phyloP scores from a whole-genome alignment of 768 basidiomycete species.

The Termitomyces sp. region DNA sequence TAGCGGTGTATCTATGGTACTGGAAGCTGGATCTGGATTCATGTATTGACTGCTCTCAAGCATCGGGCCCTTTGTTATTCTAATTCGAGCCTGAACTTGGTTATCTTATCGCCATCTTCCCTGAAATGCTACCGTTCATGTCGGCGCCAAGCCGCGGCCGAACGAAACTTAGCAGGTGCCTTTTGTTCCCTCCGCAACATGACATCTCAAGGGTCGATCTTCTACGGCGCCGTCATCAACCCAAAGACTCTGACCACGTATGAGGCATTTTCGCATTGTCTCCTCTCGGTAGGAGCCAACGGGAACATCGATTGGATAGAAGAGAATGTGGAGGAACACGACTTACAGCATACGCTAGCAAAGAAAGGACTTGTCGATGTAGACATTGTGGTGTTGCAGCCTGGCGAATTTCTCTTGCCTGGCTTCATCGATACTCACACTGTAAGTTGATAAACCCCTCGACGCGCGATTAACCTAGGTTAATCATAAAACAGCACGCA shows the following conservation, averaged over 20 bases:
- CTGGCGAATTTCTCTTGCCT: constrained; percentile 72
- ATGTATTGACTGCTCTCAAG: too few species aligned
- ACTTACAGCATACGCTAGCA: constrained; percentile 44
- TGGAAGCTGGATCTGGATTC: too few species aligned
- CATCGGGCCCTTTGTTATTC: too few species aligned
- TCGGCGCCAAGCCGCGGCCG: constrained; percentile 11
- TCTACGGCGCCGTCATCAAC: constrained; percentile 54
- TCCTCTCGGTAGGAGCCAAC: constrained; percentile 43
- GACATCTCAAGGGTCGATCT: constrained; percentile 17
- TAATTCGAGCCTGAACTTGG: too few species aligned
- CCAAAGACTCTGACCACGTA: constrained; percentile 39
- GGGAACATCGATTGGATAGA: constrained; percentile 68
- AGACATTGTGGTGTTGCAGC: constrained; percentile 34
- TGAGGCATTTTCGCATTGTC: constrained; percentile 41
- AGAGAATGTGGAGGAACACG: constrained; percentile 42
- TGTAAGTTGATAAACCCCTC: constrained; percentile 35
- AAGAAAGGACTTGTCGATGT: constrained; percentile 43
- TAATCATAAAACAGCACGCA: constrained; percentile 48
- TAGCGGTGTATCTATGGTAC: too few species aligned
- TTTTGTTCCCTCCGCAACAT: not conserved
- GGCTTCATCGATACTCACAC: constrained; percentile 92
- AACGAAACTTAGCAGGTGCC: constrained; percentile 6
- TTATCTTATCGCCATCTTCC: too few species aligned
- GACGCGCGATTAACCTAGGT: not conserved
- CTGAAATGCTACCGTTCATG: too few species aligned